Evolutionary conservation across 2,329 filamentous ascomycete species (phyloP), one percentile per base, ranked within the genome.

Genomic region (Aspergillus pseudoviridinutans): DNA sequence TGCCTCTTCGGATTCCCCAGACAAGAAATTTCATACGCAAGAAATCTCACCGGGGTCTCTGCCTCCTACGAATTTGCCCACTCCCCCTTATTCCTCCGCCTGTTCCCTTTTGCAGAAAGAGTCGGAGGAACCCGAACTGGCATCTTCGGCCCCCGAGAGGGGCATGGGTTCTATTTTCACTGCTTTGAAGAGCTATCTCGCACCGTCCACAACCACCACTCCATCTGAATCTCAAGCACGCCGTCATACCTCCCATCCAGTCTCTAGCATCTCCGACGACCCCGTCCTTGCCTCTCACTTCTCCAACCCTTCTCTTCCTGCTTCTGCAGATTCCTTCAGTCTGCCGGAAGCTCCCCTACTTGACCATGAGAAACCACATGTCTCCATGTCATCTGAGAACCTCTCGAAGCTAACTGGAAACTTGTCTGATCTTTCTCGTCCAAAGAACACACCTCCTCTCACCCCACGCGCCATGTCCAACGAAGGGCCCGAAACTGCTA

Each of bases 381-480:
- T 73, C 64, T 76, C 76, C 61, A 68, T 72, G 63, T 75, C 72
- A 71, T 75, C 74, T 70, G 73, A 76, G 67, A 77, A 79, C 56
- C 68, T 76, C 65, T 69, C 67, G 68, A 77, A 88, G 90, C 92
- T 97, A 91, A 97, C 92, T 85, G 83, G 87, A 83, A 85, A 86
- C 82, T 81, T 81, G 77, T 80, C 80, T 76, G 80, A 76, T 76
- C 77, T 73, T 75, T 74, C 78, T 69, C 75, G 74, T 77, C 74
- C 86, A 81, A 96, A 97, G 92, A 96, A 91, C 81, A 94, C 91
- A 67, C 90, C 91, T 66, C 87, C 92, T 60, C 92, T 93, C 66
- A 95, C 93, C 56, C 93, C 91, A 63, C 88, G 93, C 78, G 90
- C 92, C 59, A 85, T 93, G 69, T 96, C 91, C 56, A 82, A 84